phyloP scores from a whole-genome alignment of 176 grass and related monocot genomes.

The Eleusine coracana region DNA sequence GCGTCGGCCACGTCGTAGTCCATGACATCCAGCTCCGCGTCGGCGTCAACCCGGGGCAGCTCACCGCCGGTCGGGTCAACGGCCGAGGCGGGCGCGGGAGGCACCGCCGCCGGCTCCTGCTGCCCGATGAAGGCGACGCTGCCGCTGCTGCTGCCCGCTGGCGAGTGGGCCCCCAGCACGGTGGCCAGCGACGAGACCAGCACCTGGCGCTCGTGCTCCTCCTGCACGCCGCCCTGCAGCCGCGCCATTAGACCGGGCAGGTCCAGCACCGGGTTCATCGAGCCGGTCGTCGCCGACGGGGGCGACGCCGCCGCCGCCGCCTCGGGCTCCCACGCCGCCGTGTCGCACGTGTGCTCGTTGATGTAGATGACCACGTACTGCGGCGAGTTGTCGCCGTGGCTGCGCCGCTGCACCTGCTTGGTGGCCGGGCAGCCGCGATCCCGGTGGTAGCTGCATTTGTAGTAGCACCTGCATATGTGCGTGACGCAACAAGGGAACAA shows the following conservation, averaged over 20 bases:
- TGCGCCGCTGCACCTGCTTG: slow-evolving; percentile 64
- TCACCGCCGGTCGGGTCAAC: neutral
- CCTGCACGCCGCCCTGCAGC: slow-evolving; percentile 16
- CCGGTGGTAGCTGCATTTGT: slow-evolving; percentile 53
- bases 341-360: slow-evolving; percentile 61
- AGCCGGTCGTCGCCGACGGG: neutral
- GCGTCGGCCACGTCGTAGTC: slow-evolving; percentile 43
- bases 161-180: slow-evolving; percentile 37
- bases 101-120: neutral
- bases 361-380: slow-evolving; percentile 51
- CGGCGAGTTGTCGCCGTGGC: slow-evolving; percentile 39
- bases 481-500: neutral
- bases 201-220: slow-evolving; percentile 46
- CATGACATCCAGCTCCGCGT: slow-evolving; percentile 44
- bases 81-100: neutral
- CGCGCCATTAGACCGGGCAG: neutral
- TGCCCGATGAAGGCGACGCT: neutral
- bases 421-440: slow-evolving; percentile 60
- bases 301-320: neutral
- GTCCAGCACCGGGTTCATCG: neutral
- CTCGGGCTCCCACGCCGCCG: slow-evolving; percentile 10
- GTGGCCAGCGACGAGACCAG: slow-evolving; percentile 47
- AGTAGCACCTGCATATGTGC: slow-evolving; percentile 60
- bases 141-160: neutral
- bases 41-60: neutral